These are phyloP conservation scores for Magnolia sinica DNA, from an alignment of 164 flowering plant genomes.

Conservation along the genomic window DNA sequence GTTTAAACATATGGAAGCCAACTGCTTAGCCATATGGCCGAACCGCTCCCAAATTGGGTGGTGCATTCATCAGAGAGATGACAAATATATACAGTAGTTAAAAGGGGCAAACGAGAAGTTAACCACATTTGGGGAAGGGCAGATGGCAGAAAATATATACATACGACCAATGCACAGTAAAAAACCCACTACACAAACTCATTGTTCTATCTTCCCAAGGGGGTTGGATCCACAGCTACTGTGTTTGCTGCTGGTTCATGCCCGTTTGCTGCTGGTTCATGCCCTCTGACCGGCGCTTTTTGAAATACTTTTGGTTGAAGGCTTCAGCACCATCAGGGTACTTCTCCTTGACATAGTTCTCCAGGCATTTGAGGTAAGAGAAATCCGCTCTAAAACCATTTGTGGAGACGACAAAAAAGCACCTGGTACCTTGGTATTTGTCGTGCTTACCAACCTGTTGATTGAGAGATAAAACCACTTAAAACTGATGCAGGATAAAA, in stretches of 20 bases:
- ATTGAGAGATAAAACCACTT: background rate
- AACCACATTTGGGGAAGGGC: background rate
- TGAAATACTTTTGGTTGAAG: conserved; percentile 60
- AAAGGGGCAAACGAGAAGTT: background rate
- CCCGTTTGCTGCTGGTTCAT: conserved; percentile 10
- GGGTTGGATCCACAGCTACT: conserved; percentile 3
- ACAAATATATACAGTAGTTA: background rate
- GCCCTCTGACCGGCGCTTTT: conserved; percentile 18
- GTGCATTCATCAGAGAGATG: background rate
- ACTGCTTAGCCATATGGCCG: background rate
- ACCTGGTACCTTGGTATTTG: conserved; percentile 55
- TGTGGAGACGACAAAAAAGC: conserved; percentile 63
- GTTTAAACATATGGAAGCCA: background rate
- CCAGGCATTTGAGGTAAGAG: conserved; percentile 71
- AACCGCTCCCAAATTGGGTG: background rate
- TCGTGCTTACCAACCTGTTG: conserved; percentile 61
- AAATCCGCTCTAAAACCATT: conserved; percentile 63
- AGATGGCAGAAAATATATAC: background rate
- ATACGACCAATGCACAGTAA: background rate
- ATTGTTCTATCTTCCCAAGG: background rate
- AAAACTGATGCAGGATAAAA: background rate
- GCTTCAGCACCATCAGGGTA: conserved; percentile 57
- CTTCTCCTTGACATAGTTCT: conserved; percentile 50
- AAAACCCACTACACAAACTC: background rate
- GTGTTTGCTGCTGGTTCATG: conserved; percentile 7